Evolutionary conservation across 2,329 filamentous ascomycete species (phyloP).

Genomic region (Apiospora pterosperma): DNA sequence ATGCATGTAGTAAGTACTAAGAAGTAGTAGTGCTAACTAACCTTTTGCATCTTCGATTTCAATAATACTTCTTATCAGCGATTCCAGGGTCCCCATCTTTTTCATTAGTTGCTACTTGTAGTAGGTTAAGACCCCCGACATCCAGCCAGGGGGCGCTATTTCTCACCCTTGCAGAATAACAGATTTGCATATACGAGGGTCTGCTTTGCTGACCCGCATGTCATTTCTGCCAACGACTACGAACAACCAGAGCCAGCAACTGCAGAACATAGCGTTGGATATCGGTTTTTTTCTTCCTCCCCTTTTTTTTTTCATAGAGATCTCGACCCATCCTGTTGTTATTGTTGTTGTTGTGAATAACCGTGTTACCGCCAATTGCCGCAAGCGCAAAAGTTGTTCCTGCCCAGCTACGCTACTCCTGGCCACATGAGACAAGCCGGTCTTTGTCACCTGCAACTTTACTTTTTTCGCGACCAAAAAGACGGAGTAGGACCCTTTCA

Average conservation of each 20-base stretch:
- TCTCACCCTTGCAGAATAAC: neutral
- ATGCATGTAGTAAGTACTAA: neutral
- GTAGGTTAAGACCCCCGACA: neutral
- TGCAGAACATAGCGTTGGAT: neutral
- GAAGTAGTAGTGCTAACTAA: no score
- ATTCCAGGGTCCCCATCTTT: neutral
- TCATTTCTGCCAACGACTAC: neutral
- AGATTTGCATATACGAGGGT: neutral
- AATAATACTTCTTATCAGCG: neutral
- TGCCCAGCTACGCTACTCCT: neutral
- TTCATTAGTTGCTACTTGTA: neutral
- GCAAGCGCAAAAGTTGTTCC: neutral
- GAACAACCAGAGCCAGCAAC: neutral
- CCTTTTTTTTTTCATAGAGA: neutral
- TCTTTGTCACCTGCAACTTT: neutral
- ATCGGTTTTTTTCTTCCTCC: neutral
- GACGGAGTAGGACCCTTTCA: neutral
- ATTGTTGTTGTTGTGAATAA: neutral
- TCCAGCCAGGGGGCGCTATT: neutral
- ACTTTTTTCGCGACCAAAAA: neutral
- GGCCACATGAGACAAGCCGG: neutral
- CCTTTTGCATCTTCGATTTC: neutral
- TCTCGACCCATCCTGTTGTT: neutral
- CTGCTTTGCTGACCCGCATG: neutral
- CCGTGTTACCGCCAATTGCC: neutral